Percentiles rank a stretch among this genome's conserved stretches.
Conservation (phyloP, 208 protist genomes). For the Leishmania arabica region DNA sequence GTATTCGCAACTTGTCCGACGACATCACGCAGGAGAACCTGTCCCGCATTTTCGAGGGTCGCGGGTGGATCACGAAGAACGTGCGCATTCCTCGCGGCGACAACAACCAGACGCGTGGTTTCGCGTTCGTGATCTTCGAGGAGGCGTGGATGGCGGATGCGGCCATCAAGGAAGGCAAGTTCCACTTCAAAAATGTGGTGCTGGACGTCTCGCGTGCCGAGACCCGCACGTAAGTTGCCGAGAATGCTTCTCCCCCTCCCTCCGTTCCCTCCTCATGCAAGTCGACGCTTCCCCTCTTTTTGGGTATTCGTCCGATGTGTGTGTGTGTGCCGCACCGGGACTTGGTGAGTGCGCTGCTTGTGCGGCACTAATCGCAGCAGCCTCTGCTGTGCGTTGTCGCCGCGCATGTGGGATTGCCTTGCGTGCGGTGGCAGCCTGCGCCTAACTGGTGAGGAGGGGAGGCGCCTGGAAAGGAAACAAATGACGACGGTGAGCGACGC, state of each 20-base stretch:
- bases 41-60: conserved; percentile 69
- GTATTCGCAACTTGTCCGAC: conserved; percentile 84
- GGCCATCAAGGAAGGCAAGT: conserved; percentile 33
- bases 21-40: conserved; percentile 82
- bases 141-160: conserved; percentile 43
- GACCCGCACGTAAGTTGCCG: conserved; percentile 20
- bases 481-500: neutral
- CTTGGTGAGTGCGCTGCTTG: neutral
- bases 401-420: neutral
- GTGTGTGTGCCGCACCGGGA: neutral
- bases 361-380: neutral
- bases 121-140: conserved; percentile 83
- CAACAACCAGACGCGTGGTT: conserved; percentile 73
- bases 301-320: neutral
- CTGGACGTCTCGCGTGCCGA: conserved; percentile 59
- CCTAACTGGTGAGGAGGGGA: neutral
- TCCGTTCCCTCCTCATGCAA: neutral
- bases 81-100: conserved; percentile 56
- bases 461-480: neutral
- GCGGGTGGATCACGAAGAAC: conserved; percentile 47
- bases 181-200: conserved; percentile 86
- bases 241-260: neutral
- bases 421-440: neutral
- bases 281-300: neutral
- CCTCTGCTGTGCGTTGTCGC: neutral